phyloP scores from a whole-genome alignment of 345 rosid genomes.

The Turnera subulata region DNA sequence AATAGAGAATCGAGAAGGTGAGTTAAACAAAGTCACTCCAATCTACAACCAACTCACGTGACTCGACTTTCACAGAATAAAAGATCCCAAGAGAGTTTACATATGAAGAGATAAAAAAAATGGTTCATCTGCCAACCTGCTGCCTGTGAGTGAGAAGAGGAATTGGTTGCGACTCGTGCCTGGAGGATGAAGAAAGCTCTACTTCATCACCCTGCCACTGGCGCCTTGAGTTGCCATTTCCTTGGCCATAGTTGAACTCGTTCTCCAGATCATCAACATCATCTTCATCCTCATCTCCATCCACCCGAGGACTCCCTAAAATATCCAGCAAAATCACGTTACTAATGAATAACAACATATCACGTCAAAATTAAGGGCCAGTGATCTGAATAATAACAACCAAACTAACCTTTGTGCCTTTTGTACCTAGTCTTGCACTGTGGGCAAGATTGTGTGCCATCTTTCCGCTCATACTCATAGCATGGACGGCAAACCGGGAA shows the following conservation, averaged over 20 bases:
- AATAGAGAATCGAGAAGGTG: too few species aligned
- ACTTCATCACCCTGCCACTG: slow-evolving; percentile 83
- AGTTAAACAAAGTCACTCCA: too few species aligned
- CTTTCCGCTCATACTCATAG: slow-evolving; percentile 97
- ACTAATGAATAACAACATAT: neutral
- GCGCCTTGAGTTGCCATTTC: slow-evolving; percentile 53
- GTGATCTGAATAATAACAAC: slow-evolving; percentile 2
- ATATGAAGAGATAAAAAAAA: neutral
- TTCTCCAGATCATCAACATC: slow-evolving; percentile 94
- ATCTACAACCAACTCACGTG: too few species aligned
- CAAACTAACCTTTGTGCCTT: slow-evolving; percentile 74
- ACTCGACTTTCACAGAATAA: too few species aligned
- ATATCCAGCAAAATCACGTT: slow-evolving; percentile 8
- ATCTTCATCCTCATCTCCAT: slow-evolving; percentile 98
- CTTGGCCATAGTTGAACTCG: slow-evolving; percentile 79
- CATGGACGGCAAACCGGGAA: slow-evolving; percentile 99
- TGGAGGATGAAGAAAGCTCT: slow-evolving; percentile 79
- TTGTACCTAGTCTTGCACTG: slow-evolving; percentile 98
- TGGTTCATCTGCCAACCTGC: slow-evolving; percentile 39
- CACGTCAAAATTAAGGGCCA: neutral
- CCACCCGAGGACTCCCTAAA: slow-evolving; percentile 89
- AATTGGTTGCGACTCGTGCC: slow-evolving; percentile 91
- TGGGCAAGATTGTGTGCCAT: slow-evolving; percentile 97
- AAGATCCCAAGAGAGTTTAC: neutral
- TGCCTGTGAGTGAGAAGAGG: slow-evolving; percentile 93